Conservation (phyloP, 306 rosid species). For the Canavalia ensiformis region DNA sequence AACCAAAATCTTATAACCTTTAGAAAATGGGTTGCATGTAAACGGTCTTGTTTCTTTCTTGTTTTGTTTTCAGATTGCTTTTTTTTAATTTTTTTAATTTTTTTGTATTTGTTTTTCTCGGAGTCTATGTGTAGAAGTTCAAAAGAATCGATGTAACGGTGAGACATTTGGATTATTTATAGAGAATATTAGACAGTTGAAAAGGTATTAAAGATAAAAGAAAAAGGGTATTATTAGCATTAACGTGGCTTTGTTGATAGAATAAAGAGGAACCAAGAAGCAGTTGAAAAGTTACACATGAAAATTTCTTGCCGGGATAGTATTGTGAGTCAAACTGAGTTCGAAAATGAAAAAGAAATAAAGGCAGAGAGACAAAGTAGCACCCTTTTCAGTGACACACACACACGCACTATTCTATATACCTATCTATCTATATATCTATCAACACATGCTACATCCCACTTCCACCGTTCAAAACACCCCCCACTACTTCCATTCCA, state of each 20-base stretch:
- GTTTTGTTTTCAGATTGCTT: slow-evolving; percentile 4
- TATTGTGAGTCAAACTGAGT: slow-evolving; percentile 60
- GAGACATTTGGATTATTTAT: no score
- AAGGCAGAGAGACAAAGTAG: slow-evolving; percentile 65
- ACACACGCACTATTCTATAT: slow-evolving; percentile 18
- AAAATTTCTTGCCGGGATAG: slow-evolving; percentile 74
- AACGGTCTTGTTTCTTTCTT: slow-evolving; percentile 15
- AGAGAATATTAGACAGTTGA: background rate
- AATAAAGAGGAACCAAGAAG: slow-evolving; percentile 70
- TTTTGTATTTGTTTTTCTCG: slow-evolving; percentile 5
- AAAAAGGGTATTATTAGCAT: slow-evolving; percentile 52
- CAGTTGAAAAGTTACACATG: slow-evolving; percentile 70
- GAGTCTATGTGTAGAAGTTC: slow-evolving; percentile 62
- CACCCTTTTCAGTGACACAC: slow-evolving; percentile 66
- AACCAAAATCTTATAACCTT: slow-evolving; percentile 39
- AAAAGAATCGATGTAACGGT: slow-evolving; percentile 46
- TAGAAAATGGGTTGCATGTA: slow-evolving; percentile 43
- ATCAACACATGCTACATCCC: slow-evolving; percentile 39
- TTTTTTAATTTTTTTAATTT: background rate
- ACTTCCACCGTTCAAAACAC: slow-evolving; percentile 35
- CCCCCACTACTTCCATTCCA: slow-evolving; percentile 31
- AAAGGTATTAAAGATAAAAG: slow-evolving; percentile 43
- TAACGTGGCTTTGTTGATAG: slow-evolving; percentile 63
- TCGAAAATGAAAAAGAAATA: slow-evolving; percentile 52
- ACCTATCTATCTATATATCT: slow-evolving; percentile 17